Percentiles rank a stretch among this genome's conserved stretches.
Conservation (phyloP, 495 filamentous ascomycete species). For the Penicillium alfredii region DNA sequence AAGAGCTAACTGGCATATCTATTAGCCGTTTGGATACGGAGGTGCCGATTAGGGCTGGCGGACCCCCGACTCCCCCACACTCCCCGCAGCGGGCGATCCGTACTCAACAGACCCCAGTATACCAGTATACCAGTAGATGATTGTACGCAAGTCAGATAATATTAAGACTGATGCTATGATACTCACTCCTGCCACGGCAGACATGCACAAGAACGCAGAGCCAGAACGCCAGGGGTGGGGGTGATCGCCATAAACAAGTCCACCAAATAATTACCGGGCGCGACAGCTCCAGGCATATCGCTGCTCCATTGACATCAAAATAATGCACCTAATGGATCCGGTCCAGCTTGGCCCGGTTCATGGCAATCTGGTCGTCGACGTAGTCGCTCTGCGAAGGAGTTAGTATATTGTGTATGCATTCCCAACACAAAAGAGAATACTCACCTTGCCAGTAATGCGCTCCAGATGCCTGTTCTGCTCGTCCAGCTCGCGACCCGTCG, state of each 20-base stretch:
- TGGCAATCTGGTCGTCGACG: slow-evolving; percentile 65
- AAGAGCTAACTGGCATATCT: too few relatives aligned
- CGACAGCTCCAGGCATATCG: slow-evolving; percentile 34
- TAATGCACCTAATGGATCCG: slow-evolving; percentile 45
- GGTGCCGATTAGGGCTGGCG: slow-evolving; percentile 3
- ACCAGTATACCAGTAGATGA: slow-evolving; percentile 4
- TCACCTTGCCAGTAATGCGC: slow-evolving; percentile 65
- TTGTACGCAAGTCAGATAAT: too few relatives aligned
- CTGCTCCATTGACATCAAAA: slow-evolving; percentile 12
- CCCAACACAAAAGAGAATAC: slow-evolving; percentile 7
- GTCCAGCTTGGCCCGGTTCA: slow-evolving; percentile 60
- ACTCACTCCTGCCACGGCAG: slow-evolving; percentile 10
- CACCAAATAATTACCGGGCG: slow-evolving; percentile 14
- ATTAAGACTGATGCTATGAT: slow-evolving; percentile 10
- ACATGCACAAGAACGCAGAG: slow-evolving; percentile 7
- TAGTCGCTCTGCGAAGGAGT: slow-evolving; percentile 50
- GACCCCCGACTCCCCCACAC: slow-evolving; percentile 5
- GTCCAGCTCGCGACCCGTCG: slow-evolving; percentile 68
- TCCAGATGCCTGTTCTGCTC: slow-evolving; percentile 69
- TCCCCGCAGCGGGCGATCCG: slow-evolving; percentile 11
- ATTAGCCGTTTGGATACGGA: slow-evolving; percentile 1
- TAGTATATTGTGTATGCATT: slow-evolving; percentile 24
- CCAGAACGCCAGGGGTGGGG: slow-evolving; percentile 20
- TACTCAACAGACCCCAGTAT: too few relatives aligned
- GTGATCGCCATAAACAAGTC: slow-evolving; percentile 13